Conservation (phyloP, 2,329 filamentous ascomycete species). For the Diplodia sapinea region DNA sequence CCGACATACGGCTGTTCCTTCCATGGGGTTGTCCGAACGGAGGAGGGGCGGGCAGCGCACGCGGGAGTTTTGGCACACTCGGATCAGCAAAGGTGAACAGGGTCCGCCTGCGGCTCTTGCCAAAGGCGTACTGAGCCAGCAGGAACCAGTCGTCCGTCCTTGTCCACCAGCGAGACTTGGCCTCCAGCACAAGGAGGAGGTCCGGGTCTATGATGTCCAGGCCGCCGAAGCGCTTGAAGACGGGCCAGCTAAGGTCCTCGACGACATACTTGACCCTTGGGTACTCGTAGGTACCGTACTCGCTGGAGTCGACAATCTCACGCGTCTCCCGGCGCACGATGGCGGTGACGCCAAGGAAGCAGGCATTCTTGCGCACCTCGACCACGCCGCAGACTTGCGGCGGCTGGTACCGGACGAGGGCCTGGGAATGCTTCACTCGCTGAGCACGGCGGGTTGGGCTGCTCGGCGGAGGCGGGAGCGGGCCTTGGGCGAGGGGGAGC, state of each 20-base stretch:
- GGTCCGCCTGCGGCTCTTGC: conserved; percentile 23
- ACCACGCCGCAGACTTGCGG: conserved; percentile 20
- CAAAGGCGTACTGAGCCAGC: conserved; percentile 1
- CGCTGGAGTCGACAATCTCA: conserved; percentile 6
- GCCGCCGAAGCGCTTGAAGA: conserved; percentile 27
- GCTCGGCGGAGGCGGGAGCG: conserved; percentile 13
- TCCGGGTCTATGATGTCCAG: conserved; percentile 15
- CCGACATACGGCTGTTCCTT: conserved; percentile 14
- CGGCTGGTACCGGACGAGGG: conserved; percentile 18
- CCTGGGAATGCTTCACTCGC: background rate
- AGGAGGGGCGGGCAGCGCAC: conserved; percentile 9
- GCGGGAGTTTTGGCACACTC: conserved; percentile 12
- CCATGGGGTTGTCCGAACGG: background rate
- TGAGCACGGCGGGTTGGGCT: background rate
- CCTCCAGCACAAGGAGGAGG: conserved; percentile 19
- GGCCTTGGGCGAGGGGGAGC: conserved; percentile 17
- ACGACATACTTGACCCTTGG: conserved; percentile 19
- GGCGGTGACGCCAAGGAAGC: conserved; percentile 24
- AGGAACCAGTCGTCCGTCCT: conserved; percentile 25
- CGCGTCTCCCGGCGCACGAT: conserved; percentile 18
- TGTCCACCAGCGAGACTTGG: conserved; percentile 20
- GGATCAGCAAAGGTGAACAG: conserved; percentile 26
- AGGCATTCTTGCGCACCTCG: conserved; percentile 20
- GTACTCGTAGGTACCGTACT: conserved; percentile 10
- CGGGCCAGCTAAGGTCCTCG: conserved; percentile 21